Conservation (phyloP, 805 yeast genomes). For the Sungouiella blattae region DNA sequence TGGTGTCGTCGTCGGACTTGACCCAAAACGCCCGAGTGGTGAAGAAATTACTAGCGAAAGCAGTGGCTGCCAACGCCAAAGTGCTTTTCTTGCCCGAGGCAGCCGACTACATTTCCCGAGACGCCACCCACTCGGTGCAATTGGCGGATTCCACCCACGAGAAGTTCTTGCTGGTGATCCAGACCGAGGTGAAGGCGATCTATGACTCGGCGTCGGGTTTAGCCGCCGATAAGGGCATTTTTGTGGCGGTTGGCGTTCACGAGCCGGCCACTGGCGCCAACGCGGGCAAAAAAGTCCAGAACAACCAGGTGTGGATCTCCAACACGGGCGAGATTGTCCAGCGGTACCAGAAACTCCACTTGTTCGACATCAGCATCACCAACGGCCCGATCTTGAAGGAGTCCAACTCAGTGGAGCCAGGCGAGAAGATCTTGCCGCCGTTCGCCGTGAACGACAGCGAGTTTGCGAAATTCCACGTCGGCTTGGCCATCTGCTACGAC, state of each 20-base stretch:
- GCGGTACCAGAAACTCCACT: slow-evolving; percentile 79
- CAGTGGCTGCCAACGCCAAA: slow-evolving; percentile 57
- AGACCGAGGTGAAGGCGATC: slow-evolving; percentile 33
- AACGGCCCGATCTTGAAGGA: slow-evolving; percentile 81
- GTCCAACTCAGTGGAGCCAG: slow-evolving; percentile 79
- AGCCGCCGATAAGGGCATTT: slow-evolving; percentile 41
- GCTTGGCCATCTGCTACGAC: slow-evolving; percentile 80
- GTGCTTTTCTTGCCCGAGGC: slow-evolving; percentile 92
- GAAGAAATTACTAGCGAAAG: slow-evolving; percentile 55
- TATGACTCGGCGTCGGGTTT: slow-evolving; percentile 20
- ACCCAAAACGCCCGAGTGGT: slow-evolving; percentile 58
- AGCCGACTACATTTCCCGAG: slow-evolving; percentile 76
- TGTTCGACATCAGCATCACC: slow-evolving; percentile 82
- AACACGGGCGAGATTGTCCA: slow-evolving; percentile 61
- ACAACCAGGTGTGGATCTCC: slow-evolving; percentile 70
- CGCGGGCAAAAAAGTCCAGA: slow-evolving; percentile 44
- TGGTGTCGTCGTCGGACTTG: slow-evolving; percentile 69
- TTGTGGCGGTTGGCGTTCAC: slow-evolving; percentile 85
- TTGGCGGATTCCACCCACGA: slow-evolving; percentile 47
- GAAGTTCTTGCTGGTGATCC: slow-evolving; percentile 42
- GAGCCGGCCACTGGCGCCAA: slow-evolving; percentile 51
- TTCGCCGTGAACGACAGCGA: slow-evolving; percentile 6
- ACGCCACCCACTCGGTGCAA: slow-evolving; percentile 58
- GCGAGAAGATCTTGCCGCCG: slow-evolving; percentile 42
- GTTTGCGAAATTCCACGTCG: slow-evolving; percentile 40